Conservation (phyloP, 257 asterid genomes). For the Jaltomata sinuosa region DNA sequence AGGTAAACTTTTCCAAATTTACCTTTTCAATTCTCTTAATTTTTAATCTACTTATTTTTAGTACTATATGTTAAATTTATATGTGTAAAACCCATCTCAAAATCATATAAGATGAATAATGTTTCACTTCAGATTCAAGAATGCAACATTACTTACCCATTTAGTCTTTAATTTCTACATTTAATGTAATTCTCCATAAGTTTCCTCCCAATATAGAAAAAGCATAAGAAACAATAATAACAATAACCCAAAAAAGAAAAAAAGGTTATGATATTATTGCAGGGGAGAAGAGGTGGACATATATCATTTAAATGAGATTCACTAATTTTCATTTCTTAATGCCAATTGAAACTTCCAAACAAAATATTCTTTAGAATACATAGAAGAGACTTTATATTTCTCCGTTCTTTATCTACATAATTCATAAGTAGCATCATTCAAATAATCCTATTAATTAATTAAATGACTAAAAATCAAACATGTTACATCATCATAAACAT, state of each 20-base stretch:
- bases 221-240: not conserved
- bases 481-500: not conserved
- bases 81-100: not conserved
- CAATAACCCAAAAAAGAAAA: not conserved
- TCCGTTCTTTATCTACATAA: not conserved
- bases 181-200: not conserved
- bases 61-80: not conserved
- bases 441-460: not conserved
- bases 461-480: not conserved
- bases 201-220: not conserved
- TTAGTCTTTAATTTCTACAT: not conserved
- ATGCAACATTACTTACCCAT: not conserved
- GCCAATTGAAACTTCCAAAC: not conserved
- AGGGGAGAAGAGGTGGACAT: not conserved
- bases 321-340: not conserved
- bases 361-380: not conserved
- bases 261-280: not conserved
- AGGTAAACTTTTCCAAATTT: not conserved
- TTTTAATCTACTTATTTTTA: not conserved
- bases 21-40: not conserved
- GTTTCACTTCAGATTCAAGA: not conserved
- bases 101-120: not conserved
- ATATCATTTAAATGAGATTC: not conserved
- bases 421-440: not conserved
- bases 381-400: not conserved